A percentile compares a stretch with the other conserved stretches of the same genome.
Evolutionary conservation across 257 asterid species (phyloP).

Genomic region (Solanum pinnatisectum): DNA sequence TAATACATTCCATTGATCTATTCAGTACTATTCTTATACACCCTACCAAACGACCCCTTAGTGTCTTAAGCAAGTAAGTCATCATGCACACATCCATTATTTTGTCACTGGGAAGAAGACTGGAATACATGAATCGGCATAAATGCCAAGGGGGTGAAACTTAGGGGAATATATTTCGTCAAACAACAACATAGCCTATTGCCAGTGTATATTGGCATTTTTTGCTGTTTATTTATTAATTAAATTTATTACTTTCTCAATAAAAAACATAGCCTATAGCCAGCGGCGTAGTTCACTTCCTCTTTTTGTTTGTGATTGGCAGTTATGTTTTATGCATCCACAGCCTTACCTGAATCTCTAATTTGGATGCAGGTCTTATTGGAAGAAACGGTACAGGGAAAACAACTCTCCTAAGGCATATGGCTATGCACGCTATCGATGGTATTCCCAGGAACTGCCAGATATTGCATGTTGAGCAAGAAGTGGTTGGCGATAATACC

Average conservation of each 20-base stretch:
- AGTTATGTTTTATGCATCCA: background rate
- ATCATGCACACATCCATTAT: background rate
- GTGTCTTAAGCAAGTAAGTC: background rate
- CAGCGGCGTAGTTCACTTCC: background rate
- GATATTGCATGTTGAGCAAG: constrained; percentile 97
- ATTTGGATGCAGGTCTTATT: constrained; percentile 63
- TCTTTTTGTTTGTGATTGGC: background rate
- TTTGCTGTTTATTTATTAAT: background rate
- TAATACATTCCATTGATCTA: background rate
- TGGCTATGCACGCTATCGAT: constrained; percentile 97
- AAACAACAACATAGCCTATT: background rate
- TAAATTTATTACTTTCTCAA: background rate
- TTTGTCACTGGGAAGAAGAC: background rate
- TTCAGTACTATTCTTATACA: background rate
- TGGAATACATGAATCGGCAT: background rate
- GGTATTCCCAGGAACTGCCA: constrained; percentile 96
- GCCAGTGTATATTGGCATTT: background rate
- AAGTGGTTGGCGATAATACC: constrained; percentile 83
- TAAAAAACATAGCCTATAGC: background rate
- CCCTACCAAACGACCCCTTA: background rate
- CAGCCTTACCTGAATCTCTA: background rate
- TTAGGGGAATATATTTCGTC: background rate
- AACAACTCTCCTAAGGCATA: constrained; percentile 89
- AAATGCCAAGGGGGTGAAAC: background rate
- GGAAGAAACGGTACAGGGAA: constrained; percentile 99